A percentile compares a stretch with the other conserved stretches of the same genome.
These are phyloP conservation scores for Otatea glauca DNA, from an alignment of 176 grass and related monocot genomes.

Conservation along the genomic window DNA sequence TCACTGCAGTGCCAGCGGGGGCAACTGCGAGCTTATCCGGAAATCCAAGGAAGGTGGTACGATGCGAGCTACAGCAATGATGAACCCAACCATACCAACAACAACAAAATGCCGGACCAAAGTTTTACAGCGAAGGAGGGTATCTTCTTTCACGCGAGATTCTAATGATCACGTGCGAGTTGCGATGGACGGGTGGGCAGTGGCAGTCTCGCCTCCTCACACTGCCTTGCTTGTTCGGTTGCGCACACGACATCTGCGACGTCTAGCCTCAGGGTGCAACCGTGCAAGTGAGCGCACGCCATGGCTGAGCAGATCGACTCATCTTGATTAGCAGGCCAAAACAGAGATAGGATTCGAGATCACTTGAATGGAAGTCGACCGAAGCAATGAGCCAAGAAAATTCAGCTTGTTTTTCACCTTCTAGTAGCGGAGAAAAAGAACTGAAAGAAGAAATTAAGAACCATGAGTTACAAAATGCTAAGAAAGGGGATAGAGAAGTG, in stretches of 20 bases:
- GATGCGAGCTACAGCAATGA: constrained; percentile 21
- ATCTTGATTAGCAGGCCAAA: constrained; percentile 10
- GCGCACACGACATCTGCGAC: constrained; percentile 40
- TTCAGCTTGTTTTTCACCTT: constrained; percentile 23
- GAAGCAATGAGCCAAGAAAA: constrained; percentile 1
- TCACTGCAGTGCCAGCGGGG: not conserved
- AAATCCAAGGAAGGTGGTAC: constrained; percentile 26
- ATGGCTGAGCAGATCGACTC: not conserved
- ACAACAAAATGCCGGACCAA: not conserved
- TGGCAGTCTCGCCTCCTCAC: constrained; percentile 24
- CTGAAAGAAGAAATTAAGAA: not conserved
- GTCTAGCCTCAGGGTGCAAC: too few relatives aligned
- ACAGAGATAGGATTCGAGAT: not conserved
- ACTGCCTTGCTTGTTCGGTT: constrained; percentile 42
- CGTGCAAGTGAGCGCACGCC: not conserved
- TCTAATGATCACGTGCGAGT: constrained; percentile 52
- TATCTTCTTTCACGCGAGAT: constrained; percentile 42
- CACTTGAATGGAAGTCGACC: not conserved
- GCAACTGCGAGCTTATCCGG: not conserved
- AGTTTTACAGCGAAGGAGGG: constrained; percentile 39
- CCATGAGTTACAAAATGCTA: constrained; percentile 46
- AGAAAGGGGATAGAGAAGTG: constrained; percentile 28
- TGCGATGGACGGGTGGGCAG: constrained; percentile 8
- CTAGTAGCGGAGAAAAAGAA: not conserved
- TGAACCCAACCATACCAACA: constrained; percentile 31